Percentiles rank a stretch among this genome's conserved stretches.
Evolutionary conservation across 192 early-diverging fungal genomes (phyloP).

Genomic region (Powellomyces hirtus): DNA sequence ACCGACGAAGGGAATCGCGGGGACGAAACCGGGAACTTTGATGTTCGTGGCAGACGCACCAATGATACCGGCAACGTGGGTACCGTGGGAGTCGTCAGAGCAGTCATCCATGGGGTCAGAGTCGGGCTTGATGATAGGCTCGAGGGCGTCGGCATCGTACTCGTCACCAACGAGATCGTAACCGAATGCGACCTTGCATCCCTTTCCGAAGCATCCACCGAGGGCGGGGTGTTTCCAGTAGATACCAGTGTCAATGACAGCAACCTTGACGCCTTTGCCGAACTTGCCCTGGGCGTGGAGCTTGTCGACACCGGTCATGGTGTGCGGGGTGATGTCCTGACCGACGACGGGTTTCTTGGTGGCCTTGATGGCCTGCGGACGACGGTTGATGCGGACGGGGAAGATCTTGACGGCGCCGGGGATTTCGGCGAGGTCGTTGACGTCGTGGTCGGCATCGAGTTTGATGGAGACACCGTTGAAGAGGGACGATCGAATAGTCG

Average conservation of each 20-base stretch:
- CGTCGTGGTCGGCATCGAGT: background rate
- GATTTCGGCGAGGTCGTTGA: background rate
- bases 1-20: conserved; percentile 44
- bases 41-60: conserved; percentile 34
- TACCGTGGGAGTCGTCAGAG: conserved; percentile 43
- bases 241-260: conserved; percentile 17
- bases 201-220: conserved; percentile 12
- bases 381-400: conserved; percentile 1
- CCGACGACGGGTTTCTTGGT: background rate
- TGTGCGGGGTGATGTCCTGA: background rate
- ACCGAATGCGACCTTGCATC: conserved; percentile 13
- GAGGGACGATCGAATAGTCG: background rate
- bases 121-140: conserved; percentile 25
- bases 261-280: conserved; percentile 18
- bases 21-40: background rate
- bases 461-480: conserved; percentile 15
- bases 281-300: background rate
- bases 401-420: background rate
- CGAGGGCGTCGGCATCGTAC: background rate
- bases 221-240: conserved; percentile 17
- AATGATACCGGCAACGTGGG: conserved; percentile 53
- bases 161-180: conserved; percentile 15
- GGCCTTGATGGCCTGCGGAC: background rate
- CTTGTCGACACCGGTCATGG: conserved; percentile 13
- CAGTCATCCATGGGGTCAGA: conserved; percentile 49